These are phyloP conservation scores for Russula sp. DNA, from an alignment of 768 basidiomycete genomes.

Conservation along the genomic window DNA sequence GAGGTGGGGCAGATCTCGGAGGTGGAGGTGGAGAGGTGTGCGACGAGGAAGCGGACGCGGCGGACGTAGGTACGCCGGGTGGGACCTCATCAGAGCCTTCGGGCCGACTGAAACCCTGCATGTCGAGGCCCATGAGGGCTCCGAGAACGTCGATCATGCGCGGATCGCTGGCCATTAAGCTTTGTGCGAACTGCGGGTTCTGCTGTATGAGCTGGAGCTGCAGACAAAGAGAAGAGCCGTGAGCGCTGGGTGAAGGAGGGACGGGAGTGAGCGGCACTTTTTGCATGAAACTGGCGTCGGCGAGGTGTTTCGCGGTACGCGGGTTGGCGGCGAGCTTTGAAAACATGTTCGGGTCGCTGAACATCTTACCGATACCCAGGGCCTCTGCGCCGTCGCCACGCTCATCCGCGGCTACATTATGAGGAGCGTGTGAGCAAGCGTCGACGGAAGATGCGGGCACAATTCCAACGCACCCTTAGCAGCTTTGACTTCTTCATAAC, in stretches of 20 bases:
- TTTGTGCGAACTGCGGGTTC: conserved; percentile 59
- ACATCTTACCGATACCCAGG: conserved; percentile 65
- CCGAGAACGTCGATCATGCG: conserved; percentile 94
- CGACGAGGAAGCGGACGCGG: conserved; percentile 40
- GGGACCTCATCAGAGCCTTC: conserved; percentile 82
- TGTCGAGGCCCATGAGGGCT: conserved; percentile 87
- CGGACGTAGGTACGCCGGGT: conserved; percentile 44
- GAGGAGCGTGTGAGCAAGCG: not conserved
- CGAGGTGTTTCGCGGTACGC: conserved; percentile 74
- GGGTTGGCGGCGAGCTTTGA: conserved; percentile 84
- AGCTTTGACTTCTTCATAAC: conserved; percentile 81
- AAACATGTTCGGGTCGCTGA: conserved; percentile 77
- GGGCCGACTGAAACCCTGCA: conserved; percentile 77
- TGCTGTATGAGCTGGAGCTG: conserved; percentile 63
- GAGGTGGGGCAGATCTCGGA: conserved; percentile 30
- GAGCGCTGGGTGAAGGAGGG: not conserved
- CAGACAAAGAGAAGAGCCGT: not conserved
- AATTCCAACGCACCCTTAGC: conserved; percentile 56
- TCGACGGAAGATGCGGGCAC: not conserved
- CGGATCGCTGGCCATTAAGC: conserved; percentile 63
- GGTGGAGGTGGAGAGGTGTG: conserved; percentile 32
- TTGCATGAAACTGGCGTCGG: conserved; percentile 77
- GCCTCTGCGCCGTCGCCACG: conserved; percentile 40
- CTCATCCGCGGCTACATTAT: conserved; percentile 34
- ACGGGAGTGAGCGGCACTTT: conserved; percentile 36